Evolutionary conservation across 116 monocot genomes (phyloP), one percentile per base, ranked within the genome.

Genomic region (Phalaenopsis hybrid): DNA sequence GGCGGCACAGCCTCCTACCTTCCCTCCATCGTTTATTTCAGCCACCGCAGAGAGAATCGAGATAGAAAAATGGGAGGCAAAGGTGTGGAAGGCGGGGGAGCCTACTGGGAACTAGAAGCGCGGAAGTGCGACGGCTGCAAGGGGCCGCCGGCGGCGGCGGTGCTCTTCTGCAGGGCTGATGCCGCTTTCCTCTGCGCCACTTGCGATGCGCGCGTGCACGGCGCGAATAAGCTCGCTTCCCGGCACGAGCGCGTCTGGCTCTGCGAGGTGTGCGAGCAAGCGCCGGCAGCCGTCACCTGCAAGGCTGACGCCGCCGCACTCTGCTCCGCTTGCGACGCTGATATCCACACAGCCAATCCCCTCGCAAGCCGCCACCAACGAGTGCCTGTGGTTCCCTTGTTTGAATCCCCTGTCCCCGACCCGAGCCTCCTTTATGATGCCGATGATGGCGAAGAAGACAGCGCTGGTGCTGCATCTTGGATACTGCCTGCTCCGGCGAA

Each of bases 311-410:
- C 92, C 34, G 92, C 92, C 20, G 80, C 84, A 15, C 90, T 90
- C 68, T 92, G 92, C 84, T 49, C 50, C 82, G 0, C 85, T n/a
- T 90, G 90, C 84, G 90, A 92, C 87, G 33, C 85, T 73, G 92
- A 92, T 80, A 87, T 89, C 85, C 89, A 92, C 82, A 83, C 90
- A 59, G 92, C 92, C 55, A 92, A 92, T 82, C 86, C 89, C 15
- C 89, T 92, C 34, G 86, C 92, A 25, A 81, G 80, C 68, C 89
- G 92, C 77, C 92, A 92, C 82, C 83, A 89, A 43, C 92, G 92
- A 78, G 12, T 80, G 58, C 86, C 89, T 59, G 20, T 89, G 69
- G 73, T 80, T 44, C 85, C 91, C 80, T 77, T 88, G 77, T 78
- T 72, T 76, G 59, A 81, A 78, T 37, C 75, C 79, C 25, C 43